These are phyloP conservation scores for Russula olivacea DNA, from an alignment of 768 basidiomycete species.

Conservation along the genomic window DNA sequence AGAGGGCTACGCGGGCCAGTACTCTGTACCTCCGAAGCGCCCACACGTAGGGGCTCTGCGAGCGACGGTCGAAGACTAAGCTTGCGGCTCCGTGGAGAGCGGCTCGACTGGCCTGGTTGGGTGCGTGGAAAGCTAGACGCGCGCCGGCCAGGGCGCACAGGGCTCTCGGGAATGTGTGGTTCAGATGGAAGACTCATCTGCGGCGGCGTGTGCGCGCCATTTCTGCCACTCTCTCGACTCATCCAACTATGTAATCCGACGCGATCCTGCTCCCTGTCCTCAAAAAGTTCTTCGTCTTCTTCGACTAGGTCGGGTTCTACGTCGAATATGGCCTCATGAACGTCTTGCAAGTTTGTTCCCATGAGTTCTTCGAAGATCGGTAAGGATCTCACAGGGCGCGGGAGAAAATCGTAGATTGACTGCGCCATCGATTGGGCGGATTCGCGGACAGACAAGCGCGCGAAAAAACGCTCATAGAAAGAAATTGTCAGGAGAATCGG, in stretches of 20 bases:
- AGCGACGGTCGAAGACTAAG: slow-evolving; percentile 29
- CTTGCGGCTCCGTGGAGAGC: slow-evolving; percentile 27
- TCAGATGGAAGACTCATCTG: not conserved
- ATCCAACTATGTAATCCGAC: slow-evolving; percentile 25
- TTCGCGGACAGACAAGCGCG: slow-evolving; percentile 46
- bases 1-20: slow-evolving; percentile 42
- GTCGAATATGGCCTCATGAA: slow-evolving; percentile 78
- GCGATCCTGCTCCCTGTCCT: slow-evolving; percentile 41
- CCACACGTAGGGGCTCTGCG: slow-evolving; percentile 21
- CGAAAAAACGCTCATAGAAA: slow-evolving; percentile 68
- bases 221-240: slow-evolving; percentile 15
- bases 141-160: slow-evolving; percentile 4
- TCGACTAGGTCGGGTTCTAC: slow-evolving; percentile 45
- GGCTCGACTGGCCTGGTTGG: slow-evolving; percentile 23
- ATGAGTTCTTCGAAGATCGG: slow-evolving; percentile 71
- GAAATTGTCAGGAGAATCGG: slow-evolving; percentile 73
- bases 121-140: slow-evolving; percentile 27
- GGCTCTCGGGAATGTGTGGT: slow-evolving; percentile 10
- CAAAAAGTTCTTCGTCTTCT: slow-evolving; percentile 38
- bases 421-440: slow-evolving; percentile 48
- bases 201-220: slow-evolving; percentile 5
- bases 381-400: slow-evolving; percentile 65
- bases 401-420: slow-evolving; percentile 56
- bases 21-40: slow-evolving; percentile 27
- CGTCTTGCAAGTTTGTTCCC: slow-evolving; percentile 58